These are phyloP conservation scores for Gracilaria gracilis DNA, from an alignment of 23 red algal species.

Conservation along the genomic window DNA sequence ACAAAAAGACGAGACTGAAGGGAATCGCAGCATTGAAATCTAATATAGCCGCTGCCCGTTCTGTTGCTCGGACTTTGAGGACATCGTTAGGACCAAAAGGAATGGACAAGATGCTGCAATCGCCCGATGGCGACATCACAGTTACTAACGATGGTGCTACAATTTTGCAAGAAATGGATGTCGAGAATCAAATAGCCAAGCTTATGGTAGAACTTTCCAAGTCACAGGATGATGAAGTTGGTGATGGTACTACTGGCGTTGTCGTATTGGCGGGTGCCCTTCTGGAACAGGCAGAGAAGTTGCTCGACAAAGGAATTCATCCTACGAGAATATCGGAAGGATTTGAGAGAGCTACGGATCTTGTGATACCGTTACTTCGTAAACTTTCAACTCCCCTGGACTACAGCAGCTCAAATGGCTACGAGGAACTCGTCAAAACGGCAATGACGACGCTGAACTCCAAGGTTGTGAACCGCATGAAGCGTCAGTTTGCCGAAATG, in stretches of 20 bases:
- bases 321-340: conserved; percentile 93
- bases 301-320: conserved; percentile 97
- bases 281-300: conserved; percentile 87
- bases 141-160: conserved; percentile 99
- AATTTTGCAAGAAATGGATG: conserved; percentile 96
- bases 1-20: conserved; percentile 83
- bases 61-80: conserved; percentile 89
- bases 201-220: conserved; percentile 97
- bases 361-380: conserved; percentile 74
- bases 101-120: conserved; percentile 99
- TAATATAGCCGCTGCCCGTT: conserved; percentile 91
- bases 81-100: conserved; percentile 97
- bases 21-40: conserved; percentile 95
- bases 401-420: conserved; percentile 66
- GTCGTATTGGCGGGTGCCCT: conserved; percentile 96
- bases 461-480: conserved; percentile 96
- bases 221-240: conserved; percentile 98
- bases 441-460: conserved; percentile 97
- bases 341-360: conserved; percentile 94
- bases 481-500: conserved; percentile 84
- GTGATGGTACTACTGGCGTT: conserved; percentile 99
- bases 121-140: conserved; percentile 97
- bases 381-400: conserved; percentile 76
- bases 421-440: conserved; percentile 86
- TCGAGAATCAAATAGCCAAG: conserved; percentile 93